Evolutionary conservation across 1,139 yeast genomes (phyloP).

Genomic region (Pneumocystis wakefieldiae): DNA sequence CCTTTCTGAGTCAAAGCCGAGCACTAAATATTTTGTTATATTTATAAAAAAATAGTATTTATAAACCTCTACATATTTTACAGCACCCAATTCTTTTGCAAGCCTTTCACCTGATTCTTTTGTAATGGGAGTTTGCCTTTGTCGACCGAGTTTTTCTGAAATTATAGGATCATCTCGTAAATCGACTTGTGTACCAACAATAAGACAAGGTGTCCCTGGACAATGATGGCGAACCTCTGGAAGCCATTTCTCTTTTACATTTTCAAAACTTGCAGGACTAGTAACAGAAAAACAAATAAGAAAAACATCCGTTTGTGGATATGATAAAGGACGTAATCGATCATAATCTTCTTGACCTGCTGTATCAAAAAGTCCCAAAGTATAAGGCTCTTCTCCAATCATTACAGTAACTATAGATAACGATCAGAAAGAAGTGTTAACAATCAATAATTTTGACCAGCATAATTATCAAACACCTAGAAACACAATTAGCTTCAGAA

Average conservation of each 20-base stretch:
- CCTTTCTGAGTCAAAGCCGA: conserved; percentile 97
- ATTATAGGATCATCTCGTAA: conserved; percentile 85
- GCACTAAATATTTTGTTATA: conserved; percentile 29
- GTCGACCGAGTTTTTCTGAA: conserved; percentile 76
- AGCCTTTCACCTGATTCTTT: conserved; percentile 80
- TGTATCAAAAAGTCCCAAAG: conserved; percentile 89
- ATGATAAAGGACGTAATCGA: conserved; percentile 85
- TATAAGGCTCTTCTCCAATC: conserved; percentile 96
- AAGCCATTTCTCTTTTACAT: conserved; percentile 95
- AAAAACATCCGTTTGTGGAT: conserved; percentile 93
- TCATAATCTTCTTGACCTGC: conserved; percentile 99
- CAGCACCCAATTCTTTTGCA: conserved; percentile 87
- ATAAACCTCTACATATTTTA: conserved; percentile 62
- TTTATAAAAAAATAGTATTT: background rate
- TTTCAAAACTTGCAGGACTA: conserved; percentile 95
- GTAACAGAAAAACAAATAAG: conserved; percentile 88
- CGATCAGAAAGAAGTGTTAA: background rate
- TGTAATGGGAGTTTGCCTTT: conserved; percentile 73
- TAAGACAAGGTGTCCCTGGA: conserved; percentile 91
- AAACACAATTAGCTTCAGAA: background rate
- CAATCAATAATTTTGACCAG: background rate
- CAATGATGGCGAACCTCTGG: conserved; percentile 98
- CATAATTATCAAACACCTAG: background rate
- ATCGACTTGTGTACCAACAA: conserved; percentile 93
- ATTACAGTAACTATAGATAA: conserved; percentile 69